Conservation (phyloP, 1,139 yeast species). For the Yamadazyma diospyri region DNA sequence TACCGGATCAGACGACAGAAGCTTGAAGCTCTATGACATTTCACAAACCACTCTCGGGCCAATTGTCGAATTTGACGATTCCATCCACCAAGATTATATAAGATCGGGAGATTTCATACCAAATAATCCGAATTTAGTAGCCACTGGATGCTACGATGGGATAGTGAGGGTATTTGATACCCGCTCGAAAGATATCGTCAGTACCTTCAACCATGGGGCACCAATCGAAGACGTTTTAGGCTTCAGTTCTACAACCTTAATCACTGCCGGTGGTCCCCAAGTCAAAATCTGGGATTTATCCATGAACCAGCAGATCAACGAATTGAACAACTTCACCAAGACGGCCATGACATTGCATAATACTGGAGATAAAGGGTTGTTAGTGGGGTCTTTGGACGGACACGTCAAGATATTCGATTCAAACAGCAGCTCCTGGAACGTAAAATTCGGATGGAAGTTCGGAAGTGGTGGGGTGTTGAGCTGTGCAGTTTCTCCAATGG, state of each 20-base stretch:
- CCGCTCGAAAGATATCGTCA: conserved; percentile 48
- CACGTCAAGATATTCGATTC: conserved; percentile 94
- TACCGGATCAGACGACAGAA: conserved; percentile 90
- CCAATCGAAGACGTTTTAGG: conserved; percentile 91
- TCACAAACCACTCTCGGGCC: conserved; percentile 69
- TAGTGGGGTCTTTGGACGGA: conserved; percentile 95
- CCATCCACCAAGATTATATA: conserved; percentile 79
- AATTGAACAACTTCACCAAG: conserved; percentile 80
- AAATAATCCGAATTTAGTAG: conserved; percentile 64
- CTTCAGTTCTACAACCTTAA: conserved; percentile 72
- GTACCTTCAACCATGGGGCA: conserved; percentile 35
- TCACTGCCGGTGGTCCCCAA: conserved; percentile 82
- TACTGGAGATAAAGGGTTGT: conserved; percentile 66
- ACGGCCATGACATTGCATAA: conserved; percentile 83
- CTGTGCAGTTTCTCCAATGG: conserved; percentile 84
- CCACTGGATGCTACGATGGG: conserved; percentile 96
- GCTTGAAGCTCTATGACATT: conserved; percentile 84
- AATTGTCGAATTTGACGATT: conserved; percentile 59
- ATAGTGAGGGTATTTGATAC: conserved; percentile 82
- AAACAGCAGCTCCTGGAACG: conserved; percentile 71
- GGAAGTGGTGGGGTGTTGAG: conserved; percentile 83
- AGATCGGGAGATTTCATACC: conserved; percentile 81
- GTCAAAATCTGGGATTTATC: conserved; percentile 92
- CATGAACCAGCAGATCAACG: conserved; percentile 61
- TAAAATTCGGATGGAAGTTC: conserved; percentile 95